Evolutionary conservation across 164 flowering plant genomes (phyloP).

Genomic region (Brasenia schreberi): DNA sequence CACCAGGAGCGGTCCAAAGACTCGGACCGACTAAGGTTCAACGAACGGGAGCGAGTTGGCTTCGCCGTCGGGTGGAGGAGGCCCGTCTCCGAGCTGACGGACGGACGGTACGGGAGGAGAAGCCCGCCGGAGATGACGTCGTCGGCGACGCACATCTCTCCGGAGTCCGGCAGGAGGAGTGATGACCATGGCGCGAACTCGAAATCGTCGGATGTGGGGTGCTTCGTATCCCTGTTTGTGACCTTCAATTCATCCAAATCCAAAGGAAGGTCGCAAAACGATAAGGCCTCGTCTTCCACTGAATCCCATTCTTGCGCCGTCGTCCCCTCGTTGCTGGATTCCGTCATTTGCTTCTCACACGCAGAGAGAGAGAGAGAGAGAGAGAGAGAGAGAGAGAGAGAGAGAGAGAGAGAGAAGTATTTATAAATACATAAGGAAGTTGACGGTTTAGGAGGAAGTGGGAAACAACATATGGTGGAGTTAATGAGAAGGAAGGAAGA

Average conservation of each 20-base stretch:
- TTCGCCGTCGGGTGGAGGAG: not conserved
- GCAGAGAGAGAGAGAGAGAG: not conserved
- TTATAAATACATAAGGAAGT: not conserved
- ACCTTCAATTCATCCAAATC: conserved; percentile 3
- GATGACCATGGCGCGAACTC: conserved; percentile 27
- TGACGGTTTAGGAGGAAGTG: not conserved
- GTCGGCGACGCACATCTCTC: conserved; percentile 53
- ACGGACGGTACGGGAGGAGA: conserved; percentile 53
- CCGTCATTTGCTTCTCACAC: not conserved
- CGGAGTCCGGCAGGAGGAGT: not conserved
- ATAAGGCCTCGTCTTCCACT: conserved; percentile 27
- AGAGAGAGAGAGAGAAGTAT: not conserved
- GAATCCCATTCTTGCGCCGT: conserved; percentile 6
- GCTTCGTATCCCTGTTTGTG: conserved; percentile 1
- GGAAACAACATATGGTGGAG: not conserved
- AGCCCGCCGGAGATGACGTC: conserved; percentile 68
- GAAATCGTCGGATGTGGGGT: conserved; percentile 23
- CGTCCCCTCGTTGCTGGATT: not conserved
- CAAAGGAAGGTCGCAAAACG: conserved; percentile 44
- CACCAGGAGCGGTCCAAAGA: conserved; percentile 36
- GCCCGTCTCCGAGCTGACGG: conserved; percentile 34
- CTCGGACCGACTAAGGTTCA: conserved; percentile 26
- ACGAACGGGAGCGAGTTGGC: conserved; percentile 7
- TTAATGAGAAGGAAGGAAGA: too few species aligned
- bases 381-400: not conserved